Base-by-base conservation (phyloP, 257 asterid genomes). In the Gentiana dahurica region DNA sequence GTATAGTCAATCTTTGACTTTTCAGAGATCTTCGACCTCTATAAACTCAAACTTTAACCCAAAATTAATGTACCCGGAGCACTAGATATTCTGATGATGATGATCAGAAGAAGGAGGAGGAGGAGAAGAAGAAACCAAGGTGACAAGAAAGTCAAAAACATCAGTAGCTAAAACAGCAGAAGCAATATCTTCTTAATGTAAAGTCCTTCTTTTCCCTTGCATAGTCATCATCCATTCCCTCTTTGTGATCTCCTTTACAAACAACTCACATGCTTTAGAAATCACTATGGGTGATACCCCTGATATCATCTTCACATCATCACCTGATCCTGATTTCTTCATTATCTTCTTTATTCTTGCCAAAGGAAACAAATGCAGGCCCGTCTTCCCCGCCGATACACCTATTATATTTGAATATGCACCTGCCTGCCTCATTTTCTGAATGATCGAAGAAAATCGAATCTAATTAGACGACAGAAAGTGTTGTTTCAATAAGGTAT, bases 281-380 rank as follows among this genome's bases (percentile, higher is more conserved):
- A 84, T 70, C n/a, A 84, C 77, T 36, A 87, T 78, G 0, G 95
- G 96, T 1, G 96, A 89, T 70, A 84, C 96, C 0, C 94, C 93
- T 0, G 96, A 84, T 41, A 87, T 87, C 94, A 87, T 82, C 48
- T 84, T 87, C 38, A 80, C 94, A 35, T 84, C 87, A n/a, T 76
- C 87, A 10, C 46, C 46, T 37, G 96, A 87, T 12, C 46, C 46
- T 37, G 96, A 87, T 32, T 79, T 80, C 83, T 87, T 87, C 96
- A 55, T 71, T 58, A 70, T 70, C 53, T 65, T 59, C 71, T 55
- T 60, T 51, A 60, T 70, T 44, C 70, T 51, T 12, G 96, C 96
- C 12, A 87, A 65, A 3, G 96, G 96, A 59, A 87, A 64, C 3
- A 87, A 77, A 47, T 87, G 96, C 0, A 87, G 92, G 2, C 92